These are phyloP conservation scores for Aspergillus spinulosporus DNA, from an alignment of 2,329 filamentous ascomycete species.

Conservation along the genomic window DNA sequence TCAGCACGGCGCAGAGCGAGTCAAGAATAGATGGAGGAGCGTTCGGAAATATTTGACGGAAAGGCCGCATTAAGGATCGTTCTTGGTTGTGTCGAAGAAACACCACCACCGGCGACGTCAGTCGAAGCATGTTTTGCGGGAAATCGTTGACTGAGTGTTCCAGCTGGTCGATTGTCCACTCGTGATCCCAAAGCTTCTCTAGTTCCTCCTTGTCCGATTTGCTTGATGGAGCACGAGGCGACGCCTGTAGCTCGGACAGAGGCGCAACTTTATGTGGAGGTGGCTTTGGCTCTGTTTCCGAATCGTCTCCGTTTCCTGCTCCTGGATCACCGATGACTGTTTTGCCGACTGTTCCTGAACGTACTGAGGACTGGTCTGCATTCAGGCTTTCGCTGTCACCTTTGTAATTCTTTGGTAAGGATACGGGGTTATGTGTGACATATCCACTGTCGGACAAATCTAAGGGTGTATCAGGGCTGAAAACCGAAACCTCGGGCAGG, in stretches of 20 bases:
- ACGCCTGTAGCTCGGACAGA: slow-evolving; percentile 18
- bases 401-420: slow-evolving; percentile 24
- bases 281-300: slow-evolving; percentile 23
- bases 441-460: slow-evolving; percentile 40
- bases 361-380: slow-evolving; percentile 29
- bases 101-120: slow-evolving; percentile 43
- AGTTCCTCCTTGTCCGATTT: slow-evolving; percentile 31
- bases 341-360: slow-evolving; percentile 29
- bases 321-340: slow-evolving; percentile 28
- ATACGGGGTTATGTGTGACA: slow-evolving; percentile 30
- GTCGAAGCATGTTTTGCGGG: slow-evolving; percentile 36
- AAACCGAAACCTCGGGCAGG: slow-evolving; percentile 40
- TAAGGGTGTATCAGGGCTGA: slow-evolving; percentile 42
- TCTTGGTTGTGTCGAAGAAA: slow-evolving; percentile 41
- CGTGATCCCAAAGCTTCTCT: slow-evolving; percentile 40
- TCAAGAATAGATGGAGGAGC: slow-evolving; percentile 37
- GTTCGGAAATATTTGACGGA: slow-evolving; percentile 39
- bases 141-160: slow-evolving; percentile 40
- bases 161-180: slow-evolving; percentile 43
- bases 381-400: slow-evolving; percentile 31
- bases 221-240: slow-evolving; percentile 24
- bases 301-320: slow-evolving; percentile 20
- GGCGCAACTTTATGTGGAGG: slow-evolving; percentile 21
- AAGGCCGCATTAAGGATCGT: slow-evolving; percentile 35
- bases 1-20: slow-evolving; percentile 38